Evolutionary conservation across 2,329 filamentous ascomycete genomes (phyloP).

Genomic region (Aspergillus novoparasiticus): DNA sequence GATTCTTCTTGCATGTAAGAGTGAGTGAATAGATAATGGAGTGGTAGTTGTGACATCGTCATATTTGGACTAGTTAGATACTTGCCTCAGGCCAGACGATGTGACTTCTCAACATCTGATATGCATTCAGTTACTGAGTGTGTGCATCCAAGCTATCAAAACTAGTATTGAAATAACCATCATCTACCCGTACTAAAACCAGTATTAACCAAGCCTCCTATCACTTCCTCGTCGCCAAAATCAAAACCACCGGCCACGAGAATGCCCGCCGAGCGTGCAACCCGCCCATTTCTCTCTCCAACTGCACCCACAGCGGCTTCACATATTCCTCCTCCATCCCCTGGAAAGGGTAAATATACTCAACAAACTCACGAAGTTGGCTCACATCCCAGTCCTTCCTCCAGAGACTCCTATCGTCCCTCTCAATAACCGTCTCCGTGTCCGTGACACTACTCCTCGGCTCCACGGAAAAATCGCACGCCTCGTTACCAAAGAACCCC

Average conservation of each 20-base stretch:
- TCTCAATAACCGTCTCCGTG: neutral
- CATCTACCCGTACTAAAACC: no score
- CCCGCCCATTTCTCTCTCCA: neutral
- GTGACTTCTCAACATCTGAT: neutral
- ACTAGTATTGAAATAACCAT: no score
- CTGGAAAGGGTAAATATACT: neutral
- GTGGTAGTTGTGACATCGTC: neutral
- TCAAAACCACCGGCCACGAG: neutral
- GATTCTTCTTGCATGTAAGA: neutral
- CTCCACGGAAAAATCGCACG: neutral
- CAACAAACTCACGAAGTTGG: neutral
- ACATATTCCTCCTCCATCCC: neutral
- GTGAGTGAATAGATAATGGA: neutral
- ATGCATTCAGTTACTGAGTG: no score
- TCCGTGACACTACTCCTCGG: neutral
- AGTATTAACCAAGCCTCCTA: no score
- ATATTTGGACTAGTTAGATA: neutral
- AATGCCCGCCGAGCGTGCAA: neutral
- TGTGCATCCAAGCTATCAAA: no score
- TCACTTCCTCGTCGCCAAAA: neutral
- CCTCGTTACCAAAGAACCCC: neutral
- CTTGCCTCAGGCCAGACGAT: neutral
- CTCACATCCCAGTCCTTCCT: neutral
- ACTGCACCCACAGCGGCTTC: neutral
- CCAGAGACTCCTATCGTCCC: neutral